A percentile compares a stretch with the other conserved stretches of the same genome.
Evolutionary conservation across 2,329 filamentous ascomycete species (phyloP).

Genomic region (Epichloe brachyelytri): DNA sequence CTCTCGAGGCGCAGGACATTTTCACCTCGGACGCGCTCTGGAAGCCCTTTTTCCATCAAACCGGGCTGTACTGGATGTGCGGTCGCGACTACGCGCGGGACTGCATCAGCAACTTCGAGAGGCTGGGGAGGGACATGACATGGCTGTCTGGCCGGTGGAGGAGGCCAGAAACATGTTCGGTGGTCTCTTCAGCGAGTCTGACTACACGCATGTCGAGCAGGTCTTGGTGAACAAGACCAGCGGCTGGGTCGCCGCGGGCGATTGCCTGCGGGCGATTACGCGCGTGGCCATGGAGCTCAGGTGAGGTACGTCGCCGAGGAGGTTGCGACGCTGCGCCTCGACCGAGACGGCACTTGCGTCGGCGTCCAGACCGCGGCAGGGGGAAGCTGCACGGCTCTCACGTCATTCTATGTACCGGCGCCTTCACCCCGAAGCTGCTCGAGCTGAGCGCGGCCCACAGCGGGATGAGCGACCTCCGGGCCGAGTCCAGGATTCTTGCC

Average conservation of each 20-base stretch:
- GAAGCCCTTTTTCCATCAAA: conserved; percentile 43
- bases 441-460: conserved; percentile 36
- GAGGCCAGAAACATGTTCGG: conserved; percentile 37
- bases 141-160: conserved; percentile 31
- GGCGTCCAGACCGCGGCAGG: conserved; percentile 38
- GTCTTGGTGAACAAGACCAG: conserved; percentile 48
- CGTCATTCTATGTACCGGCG: conserved; percentile 41
- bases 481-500: conserved; percentile 42
- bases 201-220: conserved; percentile 45
- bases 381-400: conserved; percentile 32
- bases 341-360: conserved; percentile 27
- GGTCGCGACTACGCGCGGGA: conserved; percentile 35
- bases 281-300: conserved; percentile 38
- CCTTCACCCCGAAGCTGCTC: conserved; percentile 43
- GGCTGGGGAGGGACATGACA: conserved; percentile 27
- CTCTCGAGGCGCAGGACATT: conserved; percentile 50
- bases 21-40: conserved; percentile 47
- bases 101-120: conserved; percentile 40
- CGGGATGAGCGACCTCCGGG: conserved; percentile 33
- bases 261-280: conserved; percentile 41
- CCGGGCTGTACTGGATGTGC: conserved; percentile 45
- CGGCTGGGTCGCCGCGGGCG: conserved; percentile 51
- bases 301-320: conserved; percentile 46
- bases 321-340: conserved; percentile 33
- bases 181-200: conserved; percentile 46